Percentiles rank a stretch among this genome's conserved stretches.
phyloP scores from a whole-genome alignment of 1,139 yeast species.

The Taiozyma onychis region DNA sequence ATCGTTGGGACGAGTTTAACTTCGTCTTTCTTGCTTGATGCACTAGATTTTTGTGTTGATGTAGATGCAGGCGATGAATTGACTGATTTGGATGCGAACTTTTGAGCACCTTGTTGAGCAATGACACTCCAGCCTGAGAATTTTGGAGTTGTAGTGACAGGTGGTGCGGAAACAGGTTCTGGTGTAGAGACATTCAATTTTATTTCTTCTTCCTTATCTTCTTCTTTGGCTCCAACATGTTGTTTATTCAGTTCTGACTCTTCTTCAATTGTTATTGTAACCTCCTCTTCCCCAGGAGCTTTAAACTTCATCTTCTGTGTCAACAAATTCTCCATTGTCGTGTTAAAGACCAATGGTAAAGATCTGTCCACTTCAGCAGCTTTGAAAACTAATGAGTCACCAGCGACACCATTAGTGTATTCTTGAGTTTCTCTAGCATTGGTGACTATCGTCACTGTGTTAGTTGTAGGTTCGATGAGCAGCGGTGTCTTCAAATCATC shows the following conservation, averaged over 20 bases:
- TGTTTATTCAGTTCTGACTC: not conserved
- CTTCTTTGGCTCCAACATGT: constrained; percentile 1
- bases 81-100: constrained; percentile 5
- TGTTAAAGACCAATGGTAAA: constrained; percentile 10
- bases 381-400: constrained; percentile 1
- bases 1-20: constrained; percentile 31
- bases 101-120: constrained; percentile 17
- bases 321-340: constrained; percentile 6
- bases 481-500: constrained; percentile 5
- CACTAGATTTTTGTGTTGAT: constrained; percentile 3
- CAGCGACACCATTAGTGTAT: not conserved
- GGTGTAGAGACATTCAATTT: not conserved
- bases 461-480: constrained; percentile 5
- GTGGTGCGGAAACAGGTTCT: not conserved
- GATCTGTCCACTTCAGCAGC: not conserved
- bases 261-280: not conserved
- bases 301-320: constrained; percentile 8
- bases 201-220: constrained; percentile 1
- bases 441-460: not conserved
- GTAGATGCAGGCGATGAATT: constrained; percentile 4
- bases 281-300: constrained; percentile 6
- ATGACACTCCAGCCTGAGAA: constrained; percentile 18
- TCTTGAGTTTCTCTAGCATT: not conserved
- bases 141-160: not conserved
- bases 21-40: constrained; percentile 22